Base-by-base conservation (phyloP, 768 basidiomycete species). In the Rhodotorula paludigena region DNA sequence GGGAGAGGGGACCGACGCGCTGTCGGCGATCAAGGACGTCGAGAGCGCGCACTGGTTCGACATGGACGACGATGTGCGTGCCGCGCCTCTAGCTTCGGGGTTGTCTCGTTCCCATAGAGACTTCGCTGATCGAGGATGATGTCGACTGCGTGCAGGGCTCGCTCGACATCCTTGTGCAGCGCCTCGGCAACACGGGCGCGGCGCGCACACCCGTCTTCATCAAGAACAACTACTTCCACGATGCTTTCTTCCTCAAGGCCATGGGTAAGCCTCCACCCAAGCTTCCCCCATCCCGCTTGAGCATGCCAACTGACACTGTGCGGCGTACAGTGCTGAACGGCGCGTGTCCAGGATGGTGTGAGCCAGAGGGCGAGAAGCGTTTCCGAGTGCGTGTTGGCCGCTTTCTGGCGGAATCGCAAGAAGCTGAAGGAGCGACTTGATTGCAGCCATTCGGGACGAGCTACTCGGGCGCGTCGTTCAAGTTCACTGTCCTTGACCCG, bases 181-280 rank as follows among this genome's bases (percentile, higher is more conserved):
- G 96, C 48, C 85, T 86, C 0, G 92, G 91, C 3, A 79, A 80
- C 8, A 84, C 85, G 58, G 80, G 79, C 51, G 64, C 73, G 3
- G 68, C 72, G 35, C 61, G 77, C 25, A 74, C 68, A 47, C 79
- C 90, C 25, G 75, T 85, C 9, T 94, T 99, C 76, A 81, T 99
- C 55, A 92, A 94, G 79, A 99, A 99, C 76, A 98, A 97, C 78
- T 90, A 93, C 75, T 98, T 94, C 75, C 92, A 92, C 76, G 96
- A 99, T 72, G 94, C 96, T 0, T 99, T 99, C 82, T 99, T 98
- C 84, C 82, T 98, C 59, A 97, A 97, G 76, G 91, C 96, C 5
- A 15, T 38, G 36, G n/a, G 53, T 54, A n/a, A n/a, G 53, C 89
- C 92, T n/a, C 49, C 6, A 14, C 47, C 60, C 16, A 53, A n/a